Evolutionary conservation across 1,284 basidiomycete genomes (phyloP).

Genomic region (Apiotrichum gamsii): DNA sequence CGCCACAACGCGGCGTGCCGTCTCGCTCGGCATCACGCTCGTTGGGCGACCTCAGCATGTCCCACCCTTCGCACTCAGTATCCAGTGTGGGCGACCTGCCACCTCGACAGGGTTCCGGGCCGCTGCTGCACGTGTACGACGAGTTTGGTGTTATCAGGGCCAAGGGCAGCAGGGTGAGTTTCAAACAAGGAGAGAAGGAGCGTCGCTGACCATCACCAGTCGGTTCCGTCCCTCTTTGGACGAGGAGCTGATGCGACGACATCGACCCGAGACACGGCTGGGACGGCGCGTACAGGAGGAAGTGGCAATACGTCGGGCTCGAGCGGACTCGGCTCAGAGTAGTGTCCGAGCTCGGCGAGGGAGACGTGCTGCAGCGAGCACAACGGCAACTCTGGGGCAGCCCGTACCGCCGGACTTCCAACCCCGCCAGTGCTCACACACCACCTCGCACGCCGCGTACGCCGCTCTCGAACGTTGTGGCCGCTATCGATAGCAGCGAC

Average conservation of each 20-base stretch:
- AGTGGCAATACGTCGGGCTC: not conserved
- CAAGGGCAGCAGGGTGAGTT: not conserved
- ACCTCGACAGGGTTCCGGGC: not conserved
- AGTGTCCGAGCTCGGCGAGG: too few relatives aligned
- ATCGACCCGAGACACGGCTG: not conserved
- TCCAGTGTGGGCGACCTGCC: not conserved
- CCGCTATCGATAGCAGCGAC: too few relatives aligned
- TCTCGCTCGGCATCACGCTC: conserved; percentile 2
- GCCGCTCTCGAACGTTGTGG: too few relatives aligned
- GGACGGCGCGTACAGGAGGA: not conserved
- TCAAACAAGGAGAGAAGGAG: too few relatives aligned
- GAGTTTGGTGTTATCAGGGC: conserved; percentile 11
- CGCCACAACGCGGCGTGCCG: too few relatives aligned
- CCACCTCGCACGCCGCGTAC: too few relatives aligned
- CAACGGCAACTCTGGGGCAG: too few relatives aligned
- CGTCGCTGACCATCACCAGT: too few relatives aligned
- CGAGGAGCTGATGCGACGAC: too few relatives aligned
- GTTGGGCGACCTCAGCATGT: not conserved
- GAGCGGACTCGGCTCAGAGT: not conserved
- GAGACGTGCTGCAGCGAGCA: too few relatives aligned
- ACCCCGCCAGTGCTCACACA: too few relatives aligned
- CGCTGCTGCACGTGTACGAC: not conserved
- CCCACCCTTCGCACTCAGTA: not conserved
- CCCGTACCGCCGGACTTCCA: too few relatives aligned
- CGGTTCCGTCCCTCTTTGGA: not conserved